Base-by-base conservation (phyloP, 164 flowering plant species). In the Aristolochia fimbriata region DNA sequence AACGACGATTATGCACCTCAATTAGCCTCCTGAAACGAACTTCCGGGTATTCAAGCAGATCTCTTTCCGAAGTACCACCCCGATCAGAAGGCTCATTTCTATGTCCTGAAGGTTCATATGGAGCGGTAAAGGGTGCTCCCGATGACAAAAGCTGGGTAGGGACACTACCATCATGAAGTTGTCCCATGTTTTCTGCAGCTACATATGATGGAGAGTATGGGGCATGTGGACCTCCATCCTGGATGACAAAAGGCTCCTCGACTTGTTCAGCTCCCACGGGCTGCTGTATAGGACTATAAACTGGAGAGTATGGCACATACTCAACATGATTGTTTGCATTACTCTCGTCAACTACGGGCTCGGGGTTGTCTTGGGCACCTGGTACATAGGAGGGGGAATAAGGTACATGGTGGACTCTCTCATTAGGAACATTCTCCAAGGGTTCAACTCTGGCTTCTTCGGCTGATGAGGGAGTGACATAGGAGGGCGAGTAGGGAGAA, bases 11-110 rank as follows among this genome's bases (percentile, higher is more conserved):
- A n/a, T 17, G 65, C 16, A 63, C 54, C 19, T 71, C 74, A 46
- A 67, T 64, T 59, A 67, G 61, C 58, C 71, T 60, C 57, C 52
- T 67, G 14, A 63, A 51, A 20, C 74, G 65, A 22, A 60, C 56
- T 23, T 60, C 63, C 47, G 71, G 63, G 37, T 33, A 55, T 45
- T 58, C 65, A 57, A 58, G 66, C 24, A 47, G 67, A 43, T 27
- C 56, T 13, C 51, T 55, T 20, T 50, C 56, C 17, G 61, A 62
- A 37, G 53, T 17, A 15, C 47, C 63, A 25, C 53, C 52, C 16
- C 15, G 55, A 23, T 19, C 59, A 21, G 57, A 27, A 16, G 52
- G 47, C 1, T 47, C 62, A 49, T 45, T 48, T 17, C 13, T 23
- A 14, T 23, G 51, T 23, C 13, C 14, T 6, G 57, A 14, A 3